phyloP scores from a whole-genome alignment of 2,329 filamentous ascomycete species.

The Trichophyton rubrum region DNA sequence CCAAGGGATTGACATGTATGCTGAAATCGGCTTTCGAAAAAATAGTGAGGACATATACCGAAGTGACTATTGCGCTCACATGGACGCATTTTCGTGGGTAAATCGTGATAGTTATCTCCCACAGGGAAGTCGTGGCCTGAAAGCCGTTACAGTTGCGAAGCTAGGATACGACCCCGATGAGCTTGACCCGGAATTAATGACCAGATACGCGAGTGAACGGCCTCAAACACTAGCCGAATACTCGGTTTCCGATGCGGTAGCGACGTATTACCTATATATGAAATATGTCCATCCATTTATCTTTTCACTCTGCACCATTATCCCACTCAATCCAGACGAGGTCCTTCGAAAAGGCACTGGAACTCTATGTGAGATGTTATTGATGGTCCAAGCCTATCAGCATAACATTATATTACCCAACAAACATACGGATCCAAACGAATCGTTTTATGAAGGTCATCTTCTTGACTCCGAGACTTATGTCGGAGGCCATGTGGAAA shows the following conservation, averaged over 20 bases:
- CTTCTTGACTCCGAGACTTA: slow-evolving; percentile 94
- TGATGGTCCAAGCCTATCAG: slow-evolving; percentile 96
- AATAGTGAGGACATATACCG: slow-evolving; percentile 94
- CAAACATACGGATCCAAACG: slow-evolving; percentile 82
- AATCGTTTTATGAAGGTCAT: slow-evolving; percentile 94
- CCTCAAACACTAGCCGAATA: slow-evolving; percentile 94
- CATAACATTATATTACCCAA: slow-evolving; percentile 88
- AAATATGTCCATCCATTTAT: slow-evolving; percentile 99
- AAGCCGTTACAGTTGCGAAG: slow-evolving; percentile 95
- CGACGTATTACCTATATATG: slow-evolving; percentile 99
- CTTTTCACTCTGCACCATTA: slow-evolving; percentile 93
- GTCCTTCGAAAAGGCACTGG: slow-evolving; percentile 90
- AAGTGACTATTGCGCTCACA: slow-evolving; percentile 89
- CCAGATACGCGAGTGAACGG: slow-evolving; percentile 69
- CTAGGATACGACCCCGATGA: slow-evolving; percentile 97
- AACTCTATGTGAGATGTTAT: slow-evolving; percentile 96
- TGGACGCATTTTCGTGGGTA: slow-evolving; percentile 99
- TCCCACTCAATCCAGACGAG: slow-evolving; percentile 86
- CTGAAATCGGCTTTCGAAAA: slow-evolving; percentile 92
- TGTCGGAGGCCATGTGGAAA: slow-evolving; percentile 95
- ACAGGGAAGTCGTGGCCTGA: slow-evolving; percentile 90
- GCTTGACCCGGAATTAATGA: slow-evolving; percentile 95
- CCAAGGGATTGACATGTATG: slow-evolving; percentile 97
- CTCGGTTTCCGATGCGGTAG: slow-evolving; percentile 96
- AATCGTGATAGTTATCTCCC: slow-evolving; percentile 96